These are phyloP conservation scores for Lactarius deliciosus DNA, from an alignment of 768 basidiomycete species.

Conservation along the genomic window DNA sequence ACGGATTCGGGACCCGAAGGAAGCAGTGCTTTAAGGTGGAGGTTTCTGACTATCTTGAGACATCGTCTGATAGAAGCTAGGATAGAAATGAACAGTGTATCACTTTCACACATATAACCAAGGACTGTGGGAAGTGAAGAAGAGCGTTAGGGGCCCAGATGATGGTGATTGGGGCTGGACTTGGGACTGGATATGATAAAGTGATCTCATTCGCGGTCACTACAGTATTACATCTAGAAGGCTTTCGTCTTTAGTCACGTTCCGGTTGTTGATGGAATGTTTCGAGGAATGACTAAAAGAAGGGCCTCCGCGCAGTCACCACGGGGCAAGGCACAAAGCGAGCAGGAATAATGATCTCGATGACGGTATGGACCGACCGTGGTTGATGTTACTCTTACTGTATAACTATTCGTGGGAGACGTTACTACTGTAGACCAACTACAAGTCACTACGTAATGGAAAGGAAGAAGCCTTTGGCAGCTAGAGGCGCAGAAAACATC, in stretches of 20 bases:
- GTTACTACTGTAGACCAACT: not conserved
- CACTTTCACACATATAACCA: conserved; percentile 7
- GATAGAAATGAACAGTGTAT: not conserved
- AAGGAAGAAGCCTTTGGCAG: not conserved
- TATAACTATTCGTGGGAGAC: not conserved
- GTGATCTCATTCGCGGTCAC: not conserved
- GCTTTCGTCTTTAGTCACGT: not conserved
- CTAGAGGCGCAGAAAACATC: too few species aligned
- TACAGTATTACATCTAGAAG: not conserved
- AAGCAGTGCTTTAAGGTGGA: not conserved
- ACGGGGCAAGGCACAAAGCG: not conserved
- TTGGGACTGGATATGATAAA: not conserved
- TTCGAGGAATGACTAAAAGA: not conserved
- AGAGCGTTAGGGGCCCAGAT: not conserved
- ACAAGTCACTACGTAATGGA: not conserved
- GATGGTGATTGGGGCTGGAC: not conserved
- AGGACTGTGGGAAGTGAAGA: not conserved
- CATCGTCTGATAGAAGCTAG: not conserved
- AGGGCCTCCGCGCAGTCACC: not conserved
- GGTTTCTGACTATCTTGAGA: conserved; percentile 2
- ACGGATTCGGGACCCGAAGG: conserved; percentile 12
- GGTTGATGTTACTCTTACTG: not conserved
- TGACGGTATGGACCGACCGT: not conserved
- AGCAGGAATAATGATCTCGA: not conserved
- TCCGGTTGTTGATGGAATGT: not conserved